A percentile compares a stretch with the other conserved stretches of the same genome.
These are phyloP conservation scores for Sedum album DNA, from an alignment of 164 flowering plant species.

Conservation along the genomic window DNA sequence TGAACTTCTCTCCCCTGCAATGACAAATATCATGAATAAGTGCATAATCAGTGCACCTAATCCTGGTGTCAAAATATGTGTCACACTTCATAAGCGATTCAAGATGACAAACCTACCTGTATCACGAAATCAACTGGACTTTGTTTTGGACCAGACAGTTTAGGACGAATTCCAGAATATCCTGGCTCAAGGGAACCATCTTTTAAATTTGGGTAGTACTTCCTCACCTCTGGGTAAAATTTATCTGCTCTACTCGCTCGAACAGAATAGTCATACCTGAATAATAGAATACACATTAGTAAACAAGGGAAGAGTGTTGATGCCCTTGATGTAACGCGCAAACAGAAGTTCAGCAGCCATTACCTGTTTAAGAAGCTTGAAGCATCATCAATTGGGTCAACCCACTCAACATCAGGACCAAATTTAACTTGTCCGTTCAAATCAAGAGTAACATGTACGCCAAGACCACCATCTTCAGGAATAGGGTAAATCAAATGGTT, in stretches of 20 bases:
- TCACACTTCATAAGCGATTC: no score
- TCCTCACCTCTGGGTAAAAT: constrained; percentile 68
- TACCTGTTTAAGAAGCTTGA: constrained; percentile 72
- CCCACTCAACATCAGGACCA: constrained; percentile 98
- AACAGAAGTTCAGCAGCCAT: neutral
- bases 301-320: neutral
- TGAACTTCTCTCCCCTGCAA: constrained; percentile 77
- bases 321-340: neutral
- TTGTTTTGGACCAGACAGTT: constrained; percentile 70
- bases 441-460: constrained; percentile 89
- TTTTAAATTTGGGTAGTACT: constrained; percentile 65
- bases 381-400: constrained; percentile 44
- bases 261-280: constrained; percentile 79
- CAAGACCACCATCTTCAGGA: constrained; percentile 91
- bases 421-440: constrained; percentile 70
- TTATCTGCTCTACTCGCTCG: constrained; percentile 35
- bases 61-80: no score
- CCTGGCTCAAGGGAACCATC: constrained; percentile 73
- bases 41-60: no score
- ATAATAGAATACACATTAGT: constrained; percentile 6
- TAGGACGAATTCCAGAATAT: constrained; percentile 84
- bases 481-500: constrained; percentile 78
- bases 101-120: constrained; percentile 38
- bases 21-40: neutral
- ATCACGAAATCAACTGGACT: constrained; percentile 61